Evolutionary conservation across 2,329 filamentous ascomycete species (phyloP).

Genomic region (Knoxdaviesia proteae): DNA sequence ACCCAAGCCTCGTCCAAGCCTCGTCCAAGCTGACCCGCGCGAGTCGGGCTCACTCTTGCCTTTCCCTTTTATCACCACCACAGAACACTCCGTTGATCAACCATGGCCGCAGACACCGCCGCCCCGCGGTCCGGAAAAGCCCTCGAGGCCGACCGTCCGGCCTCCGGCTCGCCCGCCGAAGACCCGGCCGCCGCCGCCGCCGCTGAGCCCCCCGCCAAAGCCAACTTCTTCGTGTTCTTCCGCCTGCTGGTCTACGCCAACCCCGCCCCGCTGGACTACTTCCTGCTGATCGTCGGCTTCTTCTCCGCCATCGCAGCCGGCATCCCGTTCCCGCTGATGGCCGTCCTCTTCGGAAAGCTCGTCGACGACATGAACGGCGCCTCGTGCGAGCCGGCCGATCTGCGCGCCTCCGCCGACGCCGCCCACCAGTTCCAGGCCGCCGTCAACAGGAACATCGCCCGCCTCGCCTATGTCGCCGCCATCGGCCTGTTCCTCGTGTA

Average conservation of each 20-base stretch:
- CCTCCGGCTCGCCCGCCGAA: neutral
- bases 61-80: no score
- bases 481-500: slow-evolving; percentile 44
- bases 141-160: neutral
- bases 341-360: slow-evolving; percentile 42
- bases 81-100: no score
- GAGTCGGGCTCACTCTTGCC: no score
- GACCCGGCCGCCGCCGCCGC: neutral
- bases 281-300: slow-evolving; percentile 19
- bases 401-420: slow-evolving; percentile 3
- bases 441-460: slow-evolving; percentile 36
- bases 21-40: no score
- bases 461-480: slow-evolving; percentile 42
- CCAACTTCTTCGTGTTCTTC: slow-evolving; percentile 15
- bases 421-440: slow-evolving; percentile 14
- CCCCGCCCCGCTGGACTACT: slow-evolving; percentile 20
- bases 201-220: neutral
- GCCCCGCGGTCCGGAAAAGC: no score
- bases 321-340: slow-evolving; percentile 40
- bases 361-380: slow-evolving; percentile 38
- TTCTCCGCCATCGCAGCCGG: slow-evolving; percentile 33
- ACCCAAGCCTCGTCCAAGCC: no score
- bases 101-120: no score
- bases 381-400: slow-evolving; percentile 20
- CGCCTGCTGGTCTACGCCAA: slow-evolving; percentile 23